Evolutionary conservation across 179 eudicot species (phyloP), one percentile per base, ranked within the genome.

Genomic region (Camellia oleifera): DNA sequence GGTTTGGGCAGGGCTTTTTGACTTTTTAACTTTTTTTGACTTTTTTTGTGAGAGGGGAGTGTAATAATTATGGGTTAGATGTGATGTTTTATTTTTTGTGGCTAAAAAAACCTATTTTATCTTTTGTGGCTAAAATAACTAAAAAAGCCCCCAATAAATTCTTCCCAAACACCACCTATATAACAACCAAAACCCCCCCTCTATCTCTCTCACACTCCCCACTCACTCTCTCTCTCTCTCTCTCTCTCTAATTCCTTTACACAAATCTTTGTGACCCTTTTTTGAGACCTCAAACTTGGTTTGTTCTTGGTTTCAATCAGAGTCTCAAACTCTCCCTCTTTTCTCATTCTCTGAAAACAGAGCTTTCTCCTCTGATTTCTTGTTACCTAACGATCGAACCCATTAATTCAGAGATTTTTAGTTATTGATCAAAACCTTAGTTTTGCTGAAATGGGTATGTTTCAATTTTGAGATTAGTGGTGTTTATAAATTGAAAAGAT

Each of bases 121-220:
- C n/a, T n/a, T n/a, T n/a, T n/a, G n/a, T n/a, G n/a, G n/a, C n/a
- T n/a, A n/a, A n/a, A n/a, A n/a, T n/a, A n/a, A n/a, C n/a, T n/a
- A n/a, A n/a, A n/a, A n/a, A n/a, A n/a, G n/a, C n/a, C n/a, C n/a
- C n/a, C n/a, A n/a, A n/a, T n/a, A n/a, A n/a, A n/a, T n/a, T n/a
- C n/a, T n/a, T n/a, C n/a, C n/a, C n/a, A n/a, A n/a, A n/a, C n/a
- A n/a, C n/a, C n/a, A n/a, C n/a, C n/a, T n/a, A 26, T 32, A 32
- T 32, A 32, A 32, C 32, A 32, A 32, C 32, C 32, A 32, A 75
- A 26, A 70, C n/a, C 4, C 32, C 56, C 85, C 40, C 52, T 78
- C 78, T 71, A 62, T 88, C 82, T 85, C 23, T 79, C 85, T 81
- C 89, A 79, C 78, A 84, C 26, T 81, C 67, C 76, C 45, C 75